Conservation (phyloP, 164 flowering plant genomes). For the Magnolia kwangsiensis region DNA sequence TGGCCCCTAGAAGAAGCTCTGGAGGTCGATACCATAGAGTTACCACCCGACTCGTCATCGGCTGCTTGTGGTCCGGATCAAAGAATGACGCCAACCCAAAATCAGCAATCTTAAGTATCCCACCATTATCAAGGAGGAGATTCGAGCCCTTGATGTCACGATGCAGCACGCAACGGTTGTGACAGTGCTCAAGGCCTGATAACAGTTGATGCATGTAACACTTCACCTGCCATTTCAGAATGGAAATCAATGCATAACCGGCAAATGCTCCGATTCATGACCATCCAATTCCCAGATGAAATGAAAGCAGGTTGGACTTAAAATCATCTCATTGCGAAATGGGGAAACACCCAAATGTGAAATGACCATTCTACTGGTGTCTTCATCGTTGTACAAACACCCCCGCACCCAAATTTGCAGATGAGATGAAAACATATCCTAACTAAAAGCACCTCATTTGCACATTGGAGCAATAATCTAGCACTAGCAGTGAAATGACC, state of each 20-base stretch:
- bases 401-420: neutral
- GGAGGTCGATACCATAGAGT: constrained; percentile 49
- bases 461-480: neutral
- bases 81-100: constrained; percentile 43
- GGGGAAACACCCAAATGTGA: neutral
- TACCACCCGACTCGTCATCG: constrained; percentile 68
- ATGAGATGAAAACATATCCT: neutral
- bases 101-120: constrained; percentile 81
- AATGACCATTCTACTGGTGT: neutral
- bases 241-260: neutral
- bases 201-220: constrained; percentile 45
- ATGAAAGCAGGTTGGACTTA: neutral
- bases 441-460: neutral
- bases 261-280: too few species aligned
- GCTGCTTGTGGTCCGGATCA: constrained; percentile 57
- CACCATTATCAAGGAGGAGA: constrained; percentile 75
- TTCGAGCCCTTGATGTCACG: constrained; percentile 93
- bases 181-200: constrained; percentile 50
- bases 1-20: constrained; percentile 83
- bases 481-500: neutral
- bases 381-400: neutral
- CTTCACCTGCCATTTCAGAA: constrained; percentile 30
- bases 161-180: constrained; percentile 41
- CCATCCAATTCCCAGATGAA: neutral
- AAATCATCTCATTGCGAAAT: neutral